Percentiles rank a stretch among this genome's conserved stretches.
Conservation (phyloP, 331 rosid genomes). For the Arachis monticola region DNA sequence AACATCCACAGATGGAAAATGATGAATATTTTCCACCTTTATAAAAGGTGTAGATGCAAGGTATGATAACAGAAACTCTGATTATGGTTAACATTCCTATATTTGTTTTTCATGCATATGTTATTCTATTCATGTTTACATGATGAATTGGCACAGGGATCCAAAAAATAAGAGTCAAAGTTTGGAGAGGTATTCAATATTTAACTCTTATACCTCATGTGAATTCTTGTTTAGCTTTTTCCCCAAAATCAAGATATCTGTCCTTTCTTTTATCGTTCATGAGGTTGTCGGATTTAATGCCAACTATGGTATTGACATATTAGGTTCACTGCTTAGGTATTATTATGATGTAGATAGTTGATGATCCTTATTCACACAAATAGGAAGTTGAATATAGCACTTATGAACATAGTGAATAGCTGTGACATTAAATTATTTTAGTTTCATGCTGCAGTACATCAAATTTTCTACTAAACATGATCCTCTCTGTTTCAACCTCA, state of each 20-base stretch:
- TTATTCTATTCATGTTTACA: slow-evolving; percentile 33
- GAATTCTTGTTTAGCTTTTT: background rate
- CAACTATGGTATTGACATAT: too few species aligned
- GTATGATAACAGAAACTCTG: slow-evolving; percentile 42
- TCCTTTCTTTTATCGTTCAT: slow-evolving; percentile 2
- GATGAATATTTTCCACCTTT: slow-evolving; percentile 58
- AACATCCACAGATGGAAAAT: slow-evolving; percentile 94
- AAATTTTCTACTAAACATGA: too few species aligned
- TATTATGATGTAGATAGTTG: too few species aligned
- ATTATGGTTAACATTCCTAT: slow-evolving; percentile 11
- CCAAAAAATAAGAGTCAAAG: slow-evolving; percentile 61
- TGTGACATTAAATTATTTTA: too few species aligned
- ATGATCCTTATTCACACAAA: too few species aligned
- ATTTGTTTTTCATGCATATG: slow-evolving; percentile 31
- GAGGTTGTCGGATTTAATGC: slow-evolving; percentile 12
- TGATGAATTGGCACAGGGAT: slow-evolving; percentile 73
- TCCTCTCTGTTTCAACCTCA: too few species aligned
- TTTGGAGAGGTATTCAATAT: slow-evolving; percentile 93
- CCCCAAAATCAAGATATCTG: background rate
- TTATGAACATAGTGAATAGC: too few species aligned
- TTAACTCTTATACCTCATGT: slow-evolving; percentile 37
- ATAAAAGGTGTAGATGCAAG: too few species aligned
- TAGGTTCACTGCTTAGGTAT: too few species aligned
- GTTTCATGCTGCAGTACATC: too few species aligned
- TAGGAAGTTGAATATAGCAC: too few species aligned